Evolutionary conservation across 2,329 filamentous ascomycete genomes (phyloP), one percentile per base, ranked within the genome.

Genomic region (Curvularia lunata): DNA sequence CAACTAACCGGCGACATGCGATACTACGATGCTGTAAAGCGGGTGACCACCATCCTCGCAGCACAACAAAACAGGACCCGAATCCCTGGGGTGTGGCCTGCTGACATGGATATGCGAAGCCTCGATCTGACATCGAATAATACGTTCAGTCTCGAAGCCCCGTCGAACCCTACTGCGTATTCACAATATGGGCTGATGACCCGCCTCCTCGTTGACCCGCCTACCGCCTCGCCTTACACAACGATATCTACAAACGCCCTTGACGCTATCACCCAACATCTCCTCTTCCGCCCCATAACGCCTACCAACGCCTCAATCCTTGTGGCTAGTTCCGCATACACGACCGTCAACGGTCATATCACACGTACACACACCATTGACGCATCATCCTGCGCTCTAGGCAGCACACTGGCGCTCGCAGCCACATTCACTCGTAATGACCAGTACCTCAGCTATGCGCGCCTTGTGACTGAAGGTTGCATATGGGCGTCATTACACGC

Each of bases 371-470:
- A 52, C 41, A 43, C 23, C 10, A 45, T 52, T 10, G 25, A 32
- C 30, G 30, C 23, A 6, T 45, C 40, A 2, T 45, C 83, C 5
- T 91, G 89, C 73, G 91, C 89, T 69, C 79, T 84, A 1, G 89
- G 89, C 12, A 89, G 88, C 8, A 87, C 88, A 78, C 85, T 89
- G 32, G 87, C 81, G 0, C 80, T 91, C 2, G 86, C 84, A 0
- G 86, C 88, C 1, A 83, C 81, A 54, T 78, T 91, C 16, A 83
- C 89, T 54, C 65, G 77, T 32, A 79, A 77, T 2, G 75, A 77
- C 1, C 77, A 82, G 1, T 83, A 88, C 27, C 69, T 88, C 21
- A 74, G 79, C 1, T 76, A 83, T 19, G 86, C 84, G 1, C 75
- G 78, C 37, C 81, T 82, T 64, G 77, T 89, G 1, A 84, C 85